Percentiles rank a stretch among this genome's conserved stretches.
Evolutionary conservation across 768 basidiomycete species (phyloP).

Genomic region (Roridomyces roridus): DNA sequence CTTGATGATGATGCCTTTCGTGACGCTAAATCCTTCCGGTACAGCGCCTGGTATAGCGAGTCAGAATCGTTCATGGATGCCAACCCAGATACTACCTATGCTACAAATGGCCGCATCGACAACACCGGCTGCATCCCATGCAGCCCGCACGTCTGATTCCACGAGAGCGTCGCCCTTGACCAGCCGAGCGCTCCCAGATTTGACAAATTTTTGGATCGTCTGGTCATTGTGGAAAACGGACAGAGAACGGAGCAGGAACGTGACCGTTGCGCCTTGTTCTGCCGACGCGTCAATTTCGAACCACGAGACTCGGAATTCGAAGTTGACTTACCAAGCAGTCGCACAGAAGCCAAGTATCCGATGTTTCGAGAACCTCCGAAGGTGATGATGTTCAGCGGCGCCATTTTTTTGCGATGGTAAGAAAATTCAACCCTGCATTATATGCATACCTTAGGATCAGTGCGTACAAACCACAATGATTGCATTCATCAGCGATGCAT

Average conservation of each 20-base stretch:
- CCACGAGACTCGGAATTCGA: not conserved
- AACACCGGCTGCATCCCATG: constrained; percentile 52
- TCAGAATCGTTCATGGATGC: too few relatives aligned
- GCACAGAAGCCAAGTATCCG: constrained; percentile 54
- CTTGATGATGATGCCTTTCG: constrained; percentile 55
- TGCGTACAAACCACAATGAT: too few relatives aligned
- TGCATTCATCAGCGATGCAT: too few relatives aligned
- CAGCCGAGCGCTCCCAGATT: constrained; percentile 56
- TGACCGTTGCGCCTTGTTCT: constrained; percentile 67
- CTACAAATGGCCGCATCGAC: constrained; percentile 67
- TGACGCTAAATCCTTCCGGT: too few relatives aligned
- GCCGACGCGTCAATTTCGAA: too few relatives aligned
- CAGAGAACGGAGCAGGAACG: constrained; percentile 64
- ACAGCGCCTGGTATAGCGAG: too few relatives aligned
- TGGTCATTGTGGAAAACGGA: constrained; percentile 60
- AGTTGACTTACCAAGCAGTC: constrained; percentile 50
- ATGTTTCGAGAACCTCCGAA: constrained; percentile 65
- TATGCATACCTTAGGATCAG: too few relatives aligned
- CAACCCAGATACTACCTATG: too few relatives aligned
- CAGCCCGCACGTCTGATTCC: constrained; percentile 54
- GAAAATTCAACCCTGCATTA: too few relatives aligned
- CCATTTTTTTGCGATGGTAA: not conserved
- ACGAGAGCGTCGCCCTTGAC: constrained; percentile 67
- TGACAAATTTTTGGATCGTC: constrained; percentile 56
- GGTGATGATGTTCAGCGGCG: constrained; percentile 44